Percentiles rank a stretch among this genome's conserved stretches.
These are phyloP conservation scores for Effrenium voratum DNA, from an alignment of 73 alveolate genomes.

Conservation along the genomic window DNA sequence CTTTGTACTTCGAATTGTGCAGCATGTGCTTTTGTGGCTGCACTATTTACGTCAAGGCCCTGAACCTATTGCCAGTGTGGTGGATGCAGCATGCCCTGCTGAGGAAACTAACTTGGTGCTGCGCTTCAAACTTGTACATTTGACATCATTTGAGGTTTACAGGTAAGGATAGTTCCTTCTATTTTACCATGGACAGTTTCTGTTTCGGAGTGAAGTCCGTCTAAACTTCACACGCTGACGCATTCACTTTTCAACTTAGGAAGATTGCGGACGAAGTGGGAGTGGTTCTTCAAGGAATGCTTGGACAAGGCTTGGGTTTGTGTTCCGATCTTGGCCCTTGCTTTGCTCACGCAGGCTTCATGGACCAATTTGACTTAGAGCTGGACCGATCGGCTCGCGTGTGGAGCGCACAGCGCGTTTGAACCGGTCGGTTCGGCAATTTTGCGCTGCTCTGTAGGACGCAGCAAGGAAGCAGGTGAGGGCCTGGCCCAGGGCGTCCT, in stretches of 20 bases:
- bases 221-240: no score
- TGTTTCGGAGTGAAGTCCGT: no score
- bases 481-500: constrained; percentile 79
- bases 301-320: constrained; percentile 46
- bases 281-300: constrained; percentile 67
- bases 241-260: background rate
- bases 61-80: no score
- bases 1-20: no score
- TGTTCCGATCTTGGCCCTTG: background rate
- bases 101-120: no score
- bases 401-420: background rate
- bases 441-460: background rate
- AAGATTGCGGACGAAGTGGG: constrained; percentile 79
- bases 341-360: background rate
- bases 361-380: constrained; percentile 83
- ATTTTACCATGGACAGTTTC: no score
- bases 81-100: no score
- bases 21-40: no score
- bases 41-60: no score
- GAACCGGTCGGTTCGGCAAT: background rate
- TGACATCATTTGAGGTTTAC: no score
- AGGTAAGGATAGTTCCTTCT: no score
- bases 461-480: constrained; percentile 53
- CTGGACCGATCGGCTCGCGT: constrained; percentile 5
- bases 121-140: no score